Base-by-base conservation (phyloP, 176 grass and related monocot genomes). In the Avena eriantha region DNA sequence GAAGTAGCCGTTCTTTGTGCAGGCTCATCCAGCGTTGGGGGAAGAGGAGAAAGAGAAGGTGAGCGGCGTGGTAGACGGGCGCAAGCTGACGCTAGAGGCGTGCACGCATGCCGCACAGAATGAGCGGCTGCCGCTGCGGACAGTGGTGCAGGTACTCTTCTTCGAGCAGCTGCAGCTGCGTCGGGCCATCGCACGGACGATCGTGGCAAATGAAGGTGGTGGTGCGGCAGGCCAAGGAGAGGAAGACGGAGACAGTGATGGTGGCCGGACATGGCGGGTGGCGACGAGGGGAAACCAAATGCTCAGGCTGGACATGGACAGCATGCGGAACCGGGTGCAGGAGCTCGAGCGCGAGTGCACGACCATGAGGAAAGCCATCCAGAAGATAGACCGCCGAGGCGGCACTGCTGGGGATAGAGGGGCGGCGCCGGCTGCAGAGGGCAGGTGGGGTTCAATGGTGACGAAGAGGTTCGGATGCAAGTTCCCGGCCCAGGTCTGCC, bases 141-240 rank as follows among this genome's bases (percentile, higher is more conserved):
- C 97, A 7, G 94, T 99, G 1, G 97, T 99, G 60, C 97, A 97
- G 80, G 97, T 97, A 60, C 90, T 99, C 45, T 99, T 99, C 91
- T 99, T 99, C 89, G 97, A 99, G 89, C 97, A 99, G 85, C 90
- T 97, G 18, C 97, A 99, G 90, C 92, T 99, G n/a, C 94, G 94
- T 5, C 87, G 85, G 22, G 97, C 94, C 8, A 99, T 99, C 36
- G 90, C 92, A 0, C 79, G 78, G 63, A 97, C 97, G 17, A 93
- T 99, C 56, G 77, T 97, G 41, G 91, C 85, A 3, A 89, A 90
- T 18, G 97, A 96, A 59, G 84, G 69, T 36, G 93, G 63, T 36
- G 93, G 83, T 0, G 78, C 19, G 1, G 86, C 75, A 16, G 92
- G 59, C 29, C 91, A 82, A 46, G 89, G 76, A 7, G 92, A 91